phyloP scores from a whole-genome alignment of 257 asterid species.

The Eustoma russellianum region DNA sequence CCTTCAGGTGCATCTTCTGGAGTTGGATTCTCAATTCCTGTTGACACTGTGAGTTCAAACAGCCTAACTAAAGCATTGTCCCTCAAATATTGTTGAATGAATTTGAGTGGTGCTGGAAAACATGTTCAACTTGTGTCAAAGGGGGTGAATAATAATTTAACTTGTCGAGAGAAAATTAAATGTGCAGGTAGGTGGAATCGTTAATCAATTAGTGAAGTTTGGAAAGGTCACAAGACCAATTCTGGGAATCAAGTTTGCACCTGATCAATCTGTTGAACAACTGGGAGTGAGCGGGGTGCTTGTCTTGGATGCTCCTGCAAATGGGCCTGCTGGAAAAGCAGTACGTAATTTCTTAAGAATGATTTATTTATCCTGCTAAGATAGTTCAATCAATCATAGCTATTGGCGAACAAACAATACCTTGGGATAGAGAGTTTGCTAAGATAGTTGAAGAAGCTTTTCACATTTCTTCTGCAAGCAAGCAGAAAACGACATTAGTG shows the following conservation, averaged over 20 bases:
- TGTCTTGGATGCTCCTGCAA: constrained; percentile 87
- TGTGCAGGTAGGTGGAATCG: constrained; percentile 84
- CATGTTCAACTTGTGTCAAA: too few relatives aligned
- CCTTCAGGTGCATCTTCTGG: constrained; percentile 99
- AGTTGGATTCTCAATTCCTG: constrained; percentile 98
- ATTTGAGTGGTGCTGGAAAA: too few relatives aligned
- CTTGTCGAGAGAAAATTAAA: neutral
- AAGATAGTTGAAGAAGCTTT: too few relatives aligned
- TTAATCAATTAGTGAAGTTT: constrained; percentile 83
- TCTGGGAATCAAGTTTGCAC: constrained; percentile 93
- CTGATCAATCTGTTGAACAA: constrained; percentile 95
- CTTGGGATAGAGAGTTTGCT: too few relatives aligned
- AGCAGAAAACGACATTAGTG: neutral
- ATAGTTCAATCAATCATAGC: too few relatives aligned
- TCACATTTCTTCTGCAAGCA: too few relatives aligned
- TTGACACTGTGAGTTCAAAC: constrained; percentile 74
- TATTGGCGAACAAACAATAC: too few relatives aligned
- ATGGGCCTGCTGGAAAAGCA: constrained; percentile 99
- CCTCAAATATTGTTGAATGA: too few relatives aligned
- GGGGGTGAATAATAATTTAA: too few relatives aligned
- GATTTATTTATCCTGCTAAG: too few relatives aligned
- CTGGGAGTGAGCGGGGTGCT: constrained; percentile 98
- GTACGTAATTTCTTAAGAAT: constrained; percentile 31
- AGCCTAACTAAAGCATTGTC: neutral
- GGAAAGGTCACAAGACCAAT: constrained; percentile 96